Percentiles rank a stretch among this genome's conserved stretches.
These are phyloP conservation scores for Neonectria neomacrospora DNA, from an alignment of 2,329 filamentous ascomycete genomes.

Conservation along the genomic window DNA sequence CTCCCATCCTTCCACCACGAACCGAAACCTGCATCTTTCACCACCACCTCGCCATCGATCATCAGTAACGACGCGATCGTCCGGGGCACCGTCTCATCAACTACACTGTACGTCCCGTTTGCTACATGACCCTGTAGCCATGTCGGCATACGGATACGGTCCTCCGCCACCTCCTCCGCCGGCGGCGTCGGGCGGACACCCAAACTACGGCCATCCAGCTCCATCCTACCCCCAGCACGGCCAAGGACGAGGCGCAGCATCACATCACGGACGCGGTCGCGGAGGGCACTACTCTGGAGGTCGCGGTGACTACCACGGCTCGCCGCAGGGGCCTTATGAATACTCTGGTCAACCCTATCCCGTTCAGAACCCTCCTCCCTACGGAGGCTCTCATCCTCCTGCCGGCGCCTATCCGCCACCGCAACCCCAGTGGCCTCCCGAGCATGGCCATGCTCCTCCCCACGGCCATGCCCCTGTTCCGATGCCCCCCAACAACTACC, in stretches of 20 bases:
- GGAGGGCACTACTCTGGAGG: slow-evolving; percentile 53
- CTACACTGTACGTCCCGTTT: neutral
- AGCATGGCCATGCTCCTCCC: slow-evolving; percentile 54
- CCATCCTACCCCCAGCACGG: slow-evolving; percentile 53
- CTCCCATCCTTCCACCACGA: slow-evolving; percentile 9
- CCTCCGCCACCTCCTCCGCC: slow-evolving; percentile 63
- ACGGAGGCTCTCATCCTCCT: slow-evolving; percentile 50
- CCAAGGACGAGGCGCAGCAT: slow-evolving; percentile 53
- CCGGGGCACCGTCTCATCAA: neutral
- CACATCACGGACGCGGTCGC: slow-evolving; percentile 52
- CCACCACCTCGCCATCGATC: slow-evolving; percentile 9
- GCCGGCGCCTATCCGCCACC: slow-evolving; percentile 52
- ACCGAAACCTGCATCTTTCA: neutral
- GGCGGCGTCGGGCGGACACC: slow-evolving; percentile 45
- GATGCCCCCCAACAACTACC: slow-evolving; percentile 65
- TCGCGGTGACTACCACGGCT: slow-evolving; percentile 55
- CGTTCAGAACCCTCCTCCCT: slow-evolving; percentile 45
- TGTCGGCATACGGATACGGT: slow-evolving; percentile 66
- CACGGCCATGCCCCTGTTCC: slow-evolving; percentile 59
- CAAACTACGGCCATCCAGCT: slow-evolving; percentile 54
- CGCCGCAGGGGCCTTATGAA: slow-evolving; percentile 54
- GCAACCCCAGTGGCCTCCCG: slow-evolving; percentile 56
- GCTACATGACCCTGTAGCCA: slow-evolving; percentile 37
- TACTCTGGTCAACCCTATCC: slow-evolving; percentile 56
- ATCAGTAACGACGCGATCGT: neutral